phyloP scores from a whole-genome alignment of 768 basidiomycete genomes.

The Pholiota conissans region DNA sequence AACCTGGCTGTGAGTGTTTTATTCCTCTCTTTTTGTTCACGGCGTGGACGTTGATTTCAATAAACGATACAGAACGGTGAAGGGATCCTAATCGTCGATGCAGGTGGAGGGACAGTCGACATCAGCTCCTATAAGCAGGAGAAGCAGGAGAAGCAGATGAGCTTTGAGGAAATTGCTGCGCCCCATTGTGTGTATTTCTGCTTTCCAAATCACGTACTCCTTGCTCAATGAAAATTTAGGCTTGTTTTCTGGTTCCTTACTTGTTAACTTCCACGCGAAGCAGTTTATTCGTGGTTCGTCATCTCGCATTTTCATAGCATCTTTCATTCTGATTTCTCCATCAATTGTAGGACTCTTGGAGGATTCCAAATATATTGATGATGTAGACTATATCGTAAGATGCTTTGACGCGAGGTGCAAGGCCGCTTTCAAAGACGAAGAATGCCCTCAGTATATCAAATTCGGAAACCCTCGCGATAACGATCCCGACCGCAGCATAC shows the following conservation, averaged over 20 bases:
- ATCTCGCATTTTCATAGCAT: neutral
- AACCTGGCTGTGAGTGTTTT: neutral
- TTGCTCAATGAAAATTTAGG: constrained; percentile 27
- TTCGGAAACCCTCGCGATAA: constrained; percentile 46
- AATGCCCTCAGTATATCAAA: constrained; percentile 45
- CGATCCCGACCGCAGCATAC: constrained; percentile 40
- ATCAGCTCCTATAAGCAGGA: constrained; percentile 50
- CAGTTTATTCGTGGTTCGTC: constrained; percentile 36
- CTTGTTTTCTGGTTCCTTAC: constrained; percentile 50
- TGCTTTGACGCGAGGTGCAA: constrained; percentile 51
- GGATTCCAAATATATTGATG: constrained; percentile 42
- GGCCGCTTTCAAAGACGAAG: constrained; percentile 38
- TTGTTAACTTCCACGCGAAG: constrained; percentile 45
- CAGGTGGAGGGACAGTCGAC: constrained; percentile 64
- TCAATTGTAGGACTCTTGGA: constrained; percentile 23
- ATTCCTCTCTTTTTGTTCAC: neutral
- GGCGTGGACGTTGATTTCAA: neutral
- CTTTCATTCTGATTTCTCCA: neutral
- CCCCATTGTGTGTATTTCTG: constrained; percentile 34
- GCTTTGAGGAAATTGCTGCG: constrained; percentile 48
- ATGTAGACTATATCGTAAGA: constrained; percentile 40
- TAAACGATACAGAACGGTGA: neutral
- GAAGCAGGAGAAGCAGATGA: constrained; percentile 18
- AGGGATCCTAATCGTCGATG: constrained; percentile 49
- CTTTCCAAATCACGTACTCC: neutral